phyloP scores from a whole-genome alignment of 2,329 filamentous ascomycete species.

The Aspergillus terreus region DNA sequence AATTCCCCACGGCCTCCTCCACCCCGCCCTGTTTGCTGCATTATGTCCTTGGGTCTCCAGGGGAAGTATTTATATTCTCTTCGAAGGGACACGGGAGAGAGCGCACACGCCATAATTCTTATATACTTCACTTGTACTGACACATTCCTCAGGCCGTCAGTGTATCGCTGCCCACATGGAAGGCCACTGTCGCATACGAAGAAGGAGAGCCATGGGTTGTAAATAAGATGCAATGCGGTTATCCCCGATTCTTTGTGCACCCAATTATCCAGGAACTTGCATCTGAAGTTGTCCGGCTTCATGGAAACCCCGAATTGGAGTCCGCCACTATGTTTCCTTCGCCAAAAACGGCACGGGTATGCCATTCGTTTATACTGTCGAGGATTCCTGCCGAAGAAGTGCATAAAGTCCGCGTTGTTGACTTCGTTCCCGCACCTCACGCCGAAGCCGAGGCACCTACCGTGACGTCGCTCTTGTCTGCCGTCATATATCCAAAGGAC shows the following conservation, averaged over 20 bases:
- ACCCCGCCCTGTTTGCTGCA: not conserved
- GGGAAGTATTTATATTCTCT: not conserved
- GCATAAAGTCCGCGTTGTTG: slow-evolving; percentile 53
- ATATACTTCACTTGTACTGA: not conserved
- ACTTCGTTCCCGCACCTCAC: slow-evolving; percentile 56
- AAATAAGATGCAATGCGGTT: slow-evolving; percentile 80
- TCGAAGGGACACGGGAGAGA: not conserved
- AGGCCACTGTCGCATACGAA: slow-evolving; percentile 86
- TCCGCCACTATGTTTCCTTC: slow-evolving; percentile 80
- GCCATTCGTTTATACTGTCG: slow-evolving; percentile 65
- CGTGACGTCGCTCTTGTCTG: slow-evolving; percentile 60
- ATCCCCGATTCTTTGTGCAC: slow-evolving; percentile 93
- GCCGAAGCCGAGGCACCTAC: slow-evolving; percentile 57
- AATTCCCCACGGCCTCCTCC: slow-evolving; percentile 14
- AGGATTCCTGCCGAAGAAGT: slow-evolving; percentile 28
- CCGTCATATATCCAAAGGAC: slow-evolving; percentile 67
- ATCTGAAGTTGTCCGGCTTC: slow-evolving; percentile 60
- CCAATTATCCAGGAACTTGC: slow-evolving; percentile 73
- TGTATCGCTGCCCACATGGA: slow-evolving; percentile 93
- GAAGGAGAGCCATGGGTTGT: slow-evolving; percentile 88
- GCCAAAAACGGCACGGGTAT: slow-evolving; percentile 64
- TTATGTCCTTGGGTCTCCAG: not conserved
- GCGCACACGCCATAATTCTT: no score
- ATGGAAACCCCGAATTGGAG: slow-evolving; percentile 55
- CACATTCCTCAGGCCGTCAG: slow-evolving; percentile 73